Percentiles rank a stretch among this genome's conserved stretches.
phyloP scores from a whole-genome alignment of 2,329 filamentous ascomycete genomes.

The Ophiostoma pallidulum region DNA sequence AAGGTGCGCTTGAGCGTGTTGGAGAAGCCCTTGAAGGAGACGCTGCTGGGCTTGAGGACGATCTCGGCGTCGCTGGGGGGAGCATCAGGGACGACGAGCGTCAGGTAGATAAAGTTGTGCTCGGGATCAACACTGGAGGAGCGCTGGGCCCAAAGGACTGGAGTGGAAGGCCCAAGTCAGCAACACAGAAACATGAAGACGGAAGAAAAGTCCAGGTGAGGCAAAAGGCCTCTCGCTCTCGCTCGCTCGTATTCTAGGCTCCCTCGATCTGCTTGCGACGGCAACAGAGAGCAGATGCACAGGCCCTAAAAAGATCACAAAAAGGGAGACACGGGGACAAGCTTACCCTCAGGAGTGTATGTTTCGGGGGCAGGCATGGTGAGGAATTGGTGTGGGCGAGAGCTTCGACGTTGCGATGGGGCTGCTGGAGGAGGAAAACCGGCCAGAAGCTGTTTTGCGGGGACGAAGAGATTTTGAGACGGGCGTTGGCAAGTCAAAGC shows the following conservation, averaged over 20 bases:
- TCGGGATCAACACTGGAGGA: slow-evolving; percentile 68
- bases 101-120: slow-evolving; percentile 94
- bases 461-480: no score
- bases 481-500: no score
- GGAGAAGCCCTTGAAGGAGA: slow-evolving; percentile 77
- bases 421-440: no score
- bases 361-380: slow-evolving; percentile 23
- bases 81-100: slow-evolving; percentile 81
- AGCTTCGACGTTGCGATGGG: no score
- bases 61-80: slow-evolving; percentile 66
- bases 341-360: slow-evolving; percentile 32
- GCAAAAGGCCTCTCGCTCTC: no score
- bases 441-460: no score
- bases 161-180: neutral
- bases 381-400: neutral
- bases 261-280: no score
- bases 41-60: slow-evolving; percentile 65
- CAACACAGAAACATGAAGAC: neutral
- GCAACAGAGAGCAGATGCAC: no score
- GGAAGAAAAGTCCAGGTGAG: no score
- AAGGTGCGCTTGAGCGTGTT: slow-evolving; percentile 80
- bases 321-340: neutral
- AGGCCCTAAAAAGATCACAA: no score
- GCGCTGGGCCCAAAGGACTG: slow-evolving; percentile 97
- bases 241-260: no score